These are phyloP conservation scores for Coniochaeta ligniaria DNA, from an alignment of 2,329 filamentous ascomycete species.

Conservation along the genomic window DNA sequence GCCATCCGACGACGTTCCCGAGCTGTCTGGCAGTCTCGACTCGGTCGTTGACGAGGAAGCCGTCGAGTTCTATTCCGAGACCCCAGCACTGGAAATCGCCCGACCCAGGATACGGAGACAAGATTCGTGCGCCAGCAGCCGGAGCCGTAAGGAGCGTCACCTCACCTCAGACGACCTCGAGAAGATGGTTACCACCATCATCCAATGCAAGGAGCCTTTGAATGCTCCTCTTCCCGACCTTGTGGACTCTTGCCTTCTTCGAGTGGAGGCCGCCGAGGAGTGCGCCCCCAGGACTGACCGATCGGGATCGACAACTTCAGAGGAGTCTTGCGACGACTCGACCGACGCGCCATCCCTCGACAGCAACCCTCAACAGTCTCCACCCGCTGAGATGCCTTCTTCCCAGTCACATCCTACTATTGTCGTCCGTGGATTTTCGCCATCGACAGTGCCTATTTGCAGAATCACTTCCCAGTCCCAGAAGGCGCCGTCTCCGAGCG, in stretches of 20 bases:
- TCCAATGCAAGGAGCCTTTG: slow-evolving; percentile 74
- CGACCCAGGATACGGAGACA: slow-evolving; percentile 63
- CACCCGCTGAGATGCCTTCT: slow-evolving; percentile 41
- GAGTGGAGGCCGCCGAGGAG: slow-evolving; percentile 3
- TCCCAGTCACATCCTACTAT: slow-evolving; percentile 42
- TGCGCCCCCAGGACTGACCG: slow-evolving; percentile 25
- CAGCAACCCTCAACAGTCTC: slow-evolving; percentile 22
- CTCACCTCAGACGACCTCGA: slow-evolving; percentile 90
- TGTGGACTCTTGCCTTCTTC: slow-evolving; percentile 12
- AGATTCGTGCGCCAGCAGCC: slow-evolving; percentile 63
- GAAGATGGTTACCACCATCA: slow-evolving; percentile 90
- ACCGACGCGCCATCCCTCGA: slow-evolving; percentile 43
- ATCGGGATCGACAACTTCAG: slow-evolving; percentile 36
- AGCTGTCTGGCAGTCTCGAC: slow-evolving; percentile 71
- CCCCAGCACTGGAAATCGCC: slow-evolving; percentile 48
- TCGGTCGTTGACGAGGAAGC: slow-evolving; percentile 64
- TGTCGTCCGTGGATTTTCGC: slow-evolving; percentile 81
- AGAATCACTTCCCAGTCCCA: slow-evolving; percentile 39
- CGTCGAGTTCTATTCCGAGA: slow-evolving; percentile 48
- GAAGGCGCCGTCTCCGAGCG: slow-evolving; percentile 41
- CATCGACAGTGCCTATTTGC: slow-evolving; percentile 54
- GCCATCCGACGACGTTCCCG: slow-evolving; percentile 54
- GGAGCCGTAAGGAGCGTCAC: slow-evolving; percentile 73
- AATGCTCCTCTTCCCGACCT: slow-evolving; percentile 42
- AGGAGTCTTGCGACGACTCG: slow-evolving; percentile 53